Evolutionary conservation across 495 filamentous ascomycete species (phyloP).

Genomic region (Penicillium bovifimosum): DNA sequence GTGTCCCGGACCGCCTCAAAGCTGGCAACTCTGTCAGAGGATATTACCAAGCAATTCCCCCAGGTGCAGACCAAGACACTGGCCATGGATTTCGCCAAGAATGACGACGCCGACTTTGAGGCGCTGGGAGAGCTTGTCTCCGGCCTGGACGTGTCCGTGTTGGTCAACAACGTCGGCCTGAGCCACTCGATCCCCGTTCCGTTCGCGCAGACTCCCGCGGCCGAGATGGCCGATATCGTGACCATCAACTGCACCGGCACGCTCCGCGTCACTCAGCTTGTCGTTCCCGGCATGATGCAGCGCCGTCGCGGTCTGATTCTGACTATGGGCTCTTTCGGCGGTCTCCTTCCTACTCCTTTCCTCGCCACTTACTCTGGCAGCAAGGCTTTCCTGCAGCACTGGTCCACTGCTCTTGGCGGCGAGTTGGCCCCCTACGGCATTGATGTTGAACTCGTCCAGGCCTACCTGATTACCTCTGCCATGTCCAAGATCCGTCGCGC

Average conservation of each 20-base stretch:
- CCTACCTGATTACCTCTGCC: slow-evolving; percentile 86
- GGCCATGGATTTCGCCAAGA: slow-evolving; percentile 85
- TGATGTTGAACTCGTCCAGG: slow-evolving; percentile 78
- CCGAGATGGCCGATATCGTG: slow-evolving; percentile 84
- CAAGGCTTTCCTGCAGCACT: slow-evolving; percentile 98
- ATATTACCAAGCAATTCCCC: slow-evolving; percentile 63
- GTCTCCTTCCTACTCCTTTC: slow-evolving; percentile 82
- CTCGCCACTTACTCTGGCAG: slow-evolving; percentile 95
- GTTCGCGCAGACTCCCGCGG: slow-evolving; percentile 69
- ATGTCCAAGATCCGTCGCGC: slow-evolving; percentile 91
- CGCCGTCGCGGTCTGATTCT: slow-evolving; percentile 84
- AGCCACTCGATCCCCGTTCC: slow-evolving; percentile 88
- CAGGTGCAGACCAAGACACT: slow-evolving; percentile 64
- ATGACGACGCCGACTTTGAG: slow-evolving; percentile 70
- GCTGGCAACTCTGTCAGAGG: slow-evolving; percentile 66
- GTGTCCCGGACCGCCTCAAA: slow-evolving; percentile 92
- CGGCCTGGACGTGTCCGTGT: slow-evolving; percentile 73
- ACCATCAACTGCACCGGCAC: slow-evolving; percentile 91
- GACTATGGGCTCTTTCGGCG: slow-evolving; percentile 96
- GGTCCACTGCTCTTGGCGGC: slow-evolving; percentile 79
- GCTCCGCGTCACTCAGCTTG: slow-evolving; percentile 74
- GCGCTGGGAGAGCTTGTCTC: slow-evolving; percentile 59
- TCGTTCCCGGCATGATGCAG: slow-evolving; percentile 77
- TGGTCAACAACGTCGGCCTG: slow-evolving; percentile 97
- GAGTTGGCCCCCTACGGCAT: slow-evolving; percentile 78